Evolutionary conservation across 2,329 filamentous ascomycete species (phyloP), one percentile per base, ranked within the genome.

Genomic region (Sclerotinia spermophila): DNA sequence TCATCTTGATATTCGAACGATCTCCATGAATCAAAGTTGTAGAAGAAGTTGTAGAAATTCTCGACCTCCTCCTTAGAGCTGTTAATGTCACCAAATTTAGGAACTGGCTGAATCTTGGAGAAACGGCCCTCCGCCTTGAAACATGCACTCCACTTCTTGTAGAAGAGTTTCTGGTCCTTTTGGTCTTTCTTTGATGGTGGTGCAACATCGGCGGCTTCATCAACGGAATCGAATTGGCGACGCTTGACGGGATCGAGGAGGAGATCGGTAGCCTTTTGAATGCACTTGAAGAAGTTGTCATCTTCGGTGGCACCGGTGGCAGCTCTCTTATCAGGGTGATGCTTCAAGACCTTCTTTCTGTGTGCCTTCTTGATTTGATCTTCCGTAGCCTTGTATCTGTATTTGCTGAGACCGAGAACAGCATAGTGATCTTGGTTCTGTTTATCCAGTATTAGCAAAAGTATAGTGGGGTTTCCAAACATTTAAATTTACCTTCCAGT

Each of bases 211-310:
- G 96, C 96, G 77, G 89, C 90, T 83, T 97, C 94, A 79, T 99
- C 96, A 73, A 98, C 94, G 3, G 93, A 97, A 83, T 99, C 96
- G 83, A 92, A 99, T 83, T 99, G 96, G 71, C 94, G 90, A 73
- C 96, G 92, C 85, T 93, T 96, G 81, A 90, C 86, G 67, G 96
- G 96, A 84, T 99, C 96, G 69, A 93, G 88, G 27, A 99, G 91
- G 67, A 98, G 87, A 79, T 99, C 96, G 78, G 92, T 95, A 71
- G 96, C 96, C 83, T 97, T 97, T 82, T 99, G 96, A 82, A 99
- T 99, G 83, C 96, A 99, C 88, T 99, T 99, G 91, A 99, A 99
- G 87, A 99, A 99, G 82, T 92, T 93, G 82, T 99, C 96, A 82
- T 97, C 95, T 79, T 98, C 94, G 76, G 89, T 87, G 78, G 89